Base-by-base conservation (phyloP, 805 yeast species). In the Saccharomycopsis oosterbeekiorum region DNA sequence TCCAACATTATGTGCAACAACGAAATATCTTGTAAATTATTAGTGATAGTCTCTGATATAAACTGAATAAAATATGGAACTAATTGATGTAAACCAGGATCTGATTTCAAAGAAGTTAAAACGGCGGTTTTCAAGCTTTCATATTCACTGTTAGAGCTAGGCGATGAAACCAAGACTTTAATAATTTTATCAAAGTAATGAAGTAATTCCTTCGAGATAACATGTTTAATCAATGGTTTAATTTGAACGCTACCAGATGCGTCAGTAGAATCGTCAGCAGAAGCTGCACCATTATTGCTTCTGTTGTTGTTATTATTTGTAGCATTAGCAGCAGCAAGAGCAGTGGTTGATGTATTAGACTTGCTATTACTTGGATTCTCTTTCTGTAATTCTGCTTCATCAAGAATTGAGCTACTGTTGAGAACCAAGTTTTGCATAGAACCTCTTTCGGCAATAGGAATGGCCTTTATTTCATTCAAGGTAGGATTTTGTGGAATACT, bases 1-100 rank as follows among this genome's bases (percentile, higher is more conserved):
- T 90, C 96, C 63, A 94, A 76, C 89, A 93, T 91, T 5, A 96
- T 88, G 3, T 88, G 80, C 59, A 94, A 75, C 19, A 89, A 73
- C 3, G 80, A 81, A 55, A 88, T 76, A 69, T 87, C 86, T 67
- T 88, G 83, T 67, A 93, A 78, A 68, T 90, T 93, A 70, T 89
- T 86, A 0, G 98, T 89, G 61, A 94, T 84, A 67, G 96, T 96
- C 70, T 94, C 99, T 6, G 97, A 96, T 41, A 91, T 89, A 70
- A 94, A 92, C 70, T 94, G 98, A 58, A 94, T 92, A 68, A 94
- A 89, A 71, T 94, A 94, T 1, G 99, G 99, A 4, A 96, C 94
- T 57, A 94, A 75, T 73, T 94, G 99, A 75, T 94, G 99, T 61
- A 94, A 75, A 40, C 99, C 99, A 1, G 97, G 97, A 70, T 94